Conservation (phyloP, 305 asterid genomes). For the Fraxinus xanthoxyloides region DNA sequence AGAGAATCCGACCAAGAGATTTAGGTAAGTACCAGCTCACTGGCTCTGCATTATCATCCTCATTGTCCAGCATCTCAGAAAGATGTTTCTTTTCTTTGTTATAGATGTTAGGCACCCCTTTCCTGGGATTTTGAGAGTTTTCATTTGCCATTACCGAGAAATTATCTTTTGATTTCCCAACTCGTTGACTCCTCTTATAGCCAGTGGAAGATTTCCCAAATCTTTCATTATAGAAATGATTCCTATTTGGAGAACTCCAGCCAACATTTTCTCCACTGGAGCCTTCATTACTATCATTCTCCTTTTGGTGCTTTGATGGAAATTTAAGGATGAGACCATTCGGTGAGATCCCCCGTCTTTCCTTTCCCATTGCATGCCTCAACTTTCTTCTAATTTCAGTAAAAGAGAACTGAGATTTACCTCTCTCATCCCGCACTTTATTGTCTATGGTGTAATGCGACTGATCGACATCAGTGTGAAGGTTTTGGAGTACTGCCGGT, state of each 20-base stretch:
- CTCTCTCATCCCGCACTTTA: constrained; percentile 41
- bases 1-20: constrained; percentile 76
- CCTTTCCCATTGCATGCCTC: constrained; percentile 85
- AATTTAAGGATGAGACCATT: constrained; percentile 29
- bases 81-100: constrained; percentile 89
- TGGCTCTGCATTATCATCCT: constrained; percentile 42
- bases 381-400: constrained; percentile 81
- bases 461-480: constrained; percentile 30
- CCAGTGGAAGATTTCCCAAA: constrained; percentile 54
- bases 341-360: constrained; percentile 40
- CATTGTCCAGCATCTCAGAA: constrained; percentile 69
- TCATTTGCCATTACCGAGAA: constrained; percentile 23
- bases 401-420: constrained; percentile 68
- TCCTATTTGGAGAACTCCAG: constrained; percentile 95
- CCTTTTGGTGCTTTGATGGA: constrained; percentile 40
- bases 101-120: constrained; percentile 60
- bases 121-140: constrained; percentile 30
- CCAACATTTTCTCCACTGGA: constrained; percentile 47
- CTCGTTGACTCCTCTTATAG: constrained; percentile 44
- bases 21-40: constrained; percentile 41
- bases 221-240: constrained; percentile 75
- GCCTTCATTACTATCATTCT: constrained; percentile 26
- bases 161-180: constrained; percentile 34
- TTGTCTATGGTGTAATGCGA: constrained; percentile 26
- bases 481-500: constrained; percentile 39